Evolutionary conservation across 768 basidiomycete genomes (phyloP).

Genomic region (Gelatoporia subvermispora): DNA sequence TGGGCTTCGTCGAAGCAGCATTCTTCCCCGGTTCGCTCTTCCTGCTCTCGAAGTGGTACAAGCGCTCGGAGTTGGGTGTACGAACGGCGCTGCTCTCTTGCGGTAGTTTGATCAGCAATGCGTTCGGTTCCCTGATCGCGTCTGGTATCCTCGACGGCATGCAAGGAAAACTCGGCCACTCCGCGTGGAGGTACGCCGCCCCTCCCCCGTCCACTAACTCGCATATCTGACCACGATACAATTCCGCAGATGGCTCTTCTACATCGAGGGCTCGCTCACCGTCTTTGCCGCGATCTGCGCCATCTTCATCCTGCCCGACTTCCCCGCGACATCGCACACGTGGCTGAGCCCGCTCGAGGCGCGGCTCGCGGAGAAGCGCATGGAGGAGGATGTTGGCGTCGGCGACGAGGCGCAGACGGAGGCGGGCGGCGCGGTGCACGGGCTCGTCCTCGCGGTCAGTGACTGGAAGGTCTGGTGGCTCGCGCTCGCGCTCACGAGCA

Average conservation of each 20-base stretch:
- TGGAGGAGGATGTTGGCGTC: conserved; percentile 61
- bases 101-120: conserved; percentile 75
- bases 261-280: conserved; percentile 58
- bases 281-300: conserved; percentile 48
- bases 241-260: conserved; percentile 54
- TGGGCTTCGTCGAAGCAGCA: conserved; percentile 57
- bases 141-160: conserved; percentile 70
- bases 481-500: conserved; percentile 52
- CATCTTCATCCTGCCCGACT: conserved; percentile 68
- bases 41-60: conserved; percentile 70
- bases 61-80: conserved; percentile 60
- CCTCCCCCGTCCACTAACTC: too few species aligned
- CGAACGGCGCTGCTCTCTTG: conserved; percentile 66
- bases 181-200: conserved; percentile 49
- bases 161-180: conserved; percentile 60
- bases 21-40: conserved; percentile 69
- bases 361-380: conserved; percentile 50
- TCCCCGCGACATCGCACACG: conserved; percentile 47
- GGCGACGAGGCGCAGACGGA: conserved; percentile 46
- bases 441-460: conserved; percentile 55
- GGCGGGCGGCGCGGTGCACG: conserved; percentile 31
- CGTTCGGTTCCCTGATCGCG: conserved; percentile 75
- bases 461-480: conserved; percentile 89
- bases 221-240: too few species aligned
- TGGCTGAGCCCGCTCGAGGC: conserved; percentile 59